Base-by-base conservation (phyloP, 2,329 filamentous ascomycete genomes). In the Diaporthe batatas region DNA sequence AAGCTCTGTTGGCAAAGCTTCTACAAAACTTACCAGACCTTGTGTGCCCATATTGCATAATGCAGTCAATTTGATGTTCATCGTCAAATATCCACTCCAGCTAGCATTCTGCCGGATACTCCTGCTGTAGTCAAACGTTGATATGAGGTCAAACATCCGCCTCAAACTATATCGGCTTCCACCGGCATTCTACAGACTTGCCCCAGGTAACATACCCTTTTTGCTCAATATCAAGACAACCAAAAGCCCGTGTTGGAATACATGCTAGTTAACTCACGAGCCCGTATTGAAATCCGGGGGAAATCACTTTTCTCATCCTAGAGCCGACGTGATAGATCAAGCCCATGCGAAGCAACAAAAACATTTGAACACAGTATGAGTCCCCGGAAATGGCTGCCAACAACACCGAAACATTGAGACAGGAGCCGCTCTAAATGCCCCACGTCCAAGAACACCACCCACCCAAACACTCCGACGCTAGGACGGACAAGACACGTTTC, bases 281-380 rank as follows among this genome's bases (percentile, higher is more conserved):
- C 23, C 21, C 44, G n/a, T 34, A 36, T 10, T 25, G 16, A 21
- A 36, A 16, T 14, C 25, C 12, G 5, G 14, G 0, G 0, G 16
- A 65, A 36, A 14, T 25, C 12, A 65, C 44, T 36, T 51, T 65
- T 65, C 16, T 36, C 44, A 11, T 51, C 62, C 62, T n/a, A 16
- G 18, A 25, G n/a, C 10, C 18, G 21, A 36, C 44, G 7, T 16
- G 32, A 51, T 21, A 23, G 12, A 25, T 25, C 29, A 65, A 65
- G 42, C 34, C 62, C 44, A 51, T n/a, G 21, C 44, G 12, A 34
- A n/a, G 36, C 34, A 32, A 8, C 11, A 47, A 34, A 34, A 5
- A 29, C 29, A 29, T 29, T 29, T 29, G 29, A 34, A 34, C 14
- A 23, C 14, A 44, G 0, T 3, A 44, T 21, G 1, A 62, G 2